Percentiles rank a stretch among this genome's conserved stretches.
These are phyloP conservation scores for Exophiala aquamarina DNA, from an alignment of 2,329 filamentous ascomycete genomes.

Conservation along the genomic window DNA sequence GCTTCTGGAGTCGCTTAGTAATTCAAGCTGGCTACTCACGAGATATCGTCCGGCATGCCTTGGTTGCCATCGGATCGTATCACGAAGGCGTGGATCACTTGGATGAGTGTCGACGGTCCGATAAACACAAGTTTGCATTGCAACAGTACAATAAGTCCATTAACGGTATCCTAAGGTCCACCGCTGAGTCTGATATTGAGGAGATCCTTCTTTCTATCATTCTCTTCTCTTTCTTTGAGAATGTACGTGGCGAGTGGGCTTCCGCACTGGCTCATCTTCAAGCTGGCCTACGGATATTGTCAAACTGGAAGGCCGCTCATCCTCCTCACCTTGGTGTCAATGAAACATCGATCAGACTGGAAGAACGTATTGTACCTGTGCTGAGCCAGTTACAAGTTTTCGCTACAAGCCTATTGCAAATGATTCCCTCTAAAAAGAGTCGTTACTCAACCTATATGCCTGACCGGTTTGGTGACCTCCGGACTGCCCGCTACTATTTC, in stretches of 20 bases:
- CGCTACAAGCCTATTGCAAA: not conserved
- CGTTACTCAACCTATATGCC: not conserved
- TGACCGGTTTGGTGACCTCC: not conserved
- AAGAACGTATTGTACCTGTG: conserved; percentile 2
- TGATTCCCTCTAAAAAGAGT: not conserved
- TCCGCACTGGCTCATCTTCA: conserved; percentile 4
- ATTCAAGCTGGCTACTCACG: conserved; percentile 9
- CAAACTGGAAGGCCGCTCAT: not conserved
- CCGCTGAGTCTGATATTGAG: not conserved
- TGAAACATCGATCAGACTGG: not conserved
- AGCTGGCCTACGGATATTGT: not conserved
- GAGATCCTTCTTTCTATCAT: conserved; percentile 4
- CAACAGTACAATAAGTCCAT: conserved; percentile 13
- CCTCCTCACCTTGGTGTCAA: not conserved
- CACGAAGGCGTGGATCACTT: conserved; percentile 7
- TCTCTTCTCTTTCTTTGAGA: conserved; percentile 7
- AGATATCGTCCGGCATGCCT: conserved; percentile 5
- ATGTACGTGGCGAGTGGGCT: not conserved
- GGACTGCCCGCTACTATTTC: not conserved
- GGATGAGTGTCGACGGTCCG: not conserved
- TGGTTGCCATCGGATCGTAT: conserved; percentile 11
- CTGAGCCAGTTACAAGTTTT: not conserved
- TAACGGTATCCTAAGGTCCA: not conserved
- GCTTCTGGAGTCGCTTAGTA: conserved; percentile 10
- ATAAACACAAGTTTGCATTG: conserved; percentile 5